Percentiles rank a stretch among this genome's conserved stretches.
Evolutionary conservation across 2,329 filamentous ascomycete species (phyloP).

Genomic region (Rachicladosporium sp.): DNA sequence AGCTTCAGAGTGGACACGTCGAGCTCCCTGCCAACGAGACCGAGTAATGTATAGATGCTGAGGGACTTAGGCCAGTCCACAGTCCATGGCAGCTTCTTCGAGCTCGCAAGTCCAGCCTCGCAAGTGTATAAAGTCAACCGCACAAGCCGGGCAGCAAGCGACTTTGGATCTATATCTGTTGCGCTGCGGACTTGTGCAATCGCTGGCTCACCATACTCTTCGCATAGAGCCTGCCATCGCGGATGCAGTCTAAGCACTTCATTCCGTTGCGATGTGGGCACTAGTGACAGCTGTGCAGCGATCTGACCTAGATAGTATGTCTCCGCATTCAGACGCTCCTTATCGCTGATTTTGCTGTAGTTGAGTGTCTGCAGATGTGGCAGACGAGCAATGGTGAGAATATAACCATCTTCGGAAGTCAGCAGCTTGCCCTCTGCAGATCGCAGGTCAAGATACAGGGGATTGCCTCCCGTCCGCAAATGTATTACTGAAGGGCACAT

Average conservation of each 20-base stretch:
- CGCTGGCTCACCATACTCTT: conserved; percentile 59
- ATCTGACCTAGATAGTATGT: conserved; percentile 87
- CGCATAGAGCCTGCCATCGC: conserved; percentile 62
- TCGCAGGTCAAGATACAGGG: conserved; percentile 54
- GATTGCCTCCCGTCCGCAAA: conserved; percentile 75
- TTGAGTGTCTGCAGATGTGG: conserved; percentile 57
- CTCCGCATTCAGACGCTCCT: conserved; percentile 77
- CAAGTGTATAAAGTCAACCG: conserved; percentile 41
- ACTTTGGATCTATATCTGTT: conserved; percentile 53
- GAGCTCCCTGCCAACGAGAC: conserved; percentile 63
- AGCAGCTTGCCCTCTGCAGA: conserved; percentile 29
- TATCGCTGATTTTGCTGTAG: conserved; percentile 53
- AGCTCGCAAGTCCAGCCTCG: conserved; percentile 6
- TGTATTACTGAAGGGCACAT: conserved; percentile 62
- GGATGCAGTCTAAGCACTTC: conserved; percentile 53
- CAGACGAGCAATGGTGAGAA: conserved; percentile 73
- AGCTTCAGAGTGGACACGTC: conserved; percentile 50
- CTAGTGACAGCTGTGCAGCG: conserved; percentile 56
- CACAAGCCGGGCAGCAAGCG: conserved; percentile 67
- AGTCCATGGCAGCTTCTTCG: conserved; percentile 8
- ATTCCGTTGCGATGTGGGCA: conserved; percentile 40
- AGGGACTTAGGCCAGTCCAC: conserved; percentile 58
- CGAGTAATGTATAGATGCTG: conserved; percentile 71
- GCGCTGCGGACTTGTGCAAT: conserved; percentile 24
- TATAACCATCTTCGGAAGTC: conserved; percentile 68